These are phyloP conservation scores for Ceratobasidium sp. DNA, from an alignment of 1,284 basidiomycete species.

Conservation along the genomic window DNA sequence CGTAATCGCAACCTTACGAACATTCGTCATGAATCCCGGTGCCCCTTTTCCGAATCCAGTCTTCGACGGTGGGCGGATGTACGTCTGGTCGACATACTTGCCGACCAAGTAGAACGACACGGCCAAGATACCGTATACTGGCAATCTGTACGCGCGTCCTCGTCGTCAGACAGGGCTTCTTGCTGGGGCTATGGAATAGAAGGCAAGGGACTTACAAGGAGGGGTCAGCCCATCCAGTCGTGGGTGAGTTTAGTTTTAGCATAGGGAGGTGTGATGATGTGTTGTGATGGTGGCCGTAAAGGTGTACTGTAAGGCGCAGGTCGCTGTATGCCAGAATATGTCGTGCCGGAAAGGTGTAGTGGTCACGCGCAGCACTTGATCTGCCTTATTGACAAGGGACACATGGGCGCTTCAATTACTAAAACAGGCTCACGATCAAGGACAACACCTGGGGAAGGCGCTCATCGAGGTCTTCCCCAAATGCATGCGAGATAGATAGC, in stretches of 20 bases:
- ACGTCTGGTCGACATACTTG: constrained; percentile 40
- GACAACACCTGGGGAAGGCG: too few species aligned
- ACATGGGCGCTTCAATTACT: too few species aligned
- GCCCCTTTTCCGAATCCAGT: constrained; percentile 43
- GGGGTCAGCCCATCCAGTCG: constrained; percentile 6
- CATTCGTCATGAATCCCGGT: constrained; percentile 42
- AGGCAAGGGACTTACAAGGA: constrained; percentile 4
- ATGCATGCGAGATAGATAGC: too few species aligned
- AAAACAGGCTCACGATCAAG: too few species aligned
- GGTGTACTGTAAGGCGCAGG: too few species aligned
- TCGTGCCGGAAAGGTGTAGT: too few species aligned
- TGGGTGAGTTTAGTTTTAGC: constrained; percentile 10
- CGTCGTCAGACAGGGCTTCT: neutral
- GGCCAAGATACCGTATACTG: constrained; percentile 32
- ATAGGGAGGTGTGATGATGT: too few species aligned
- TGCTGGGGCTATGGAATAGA: neutral
- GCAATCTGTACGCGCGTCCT: neutral
- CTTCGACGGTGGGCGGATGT: constrained; percentile 41
- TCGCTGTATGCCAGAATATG: too few species aligned
- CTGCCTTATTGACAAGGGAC: too few species aligned
- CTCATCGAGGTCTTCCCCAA: too few species aligned
- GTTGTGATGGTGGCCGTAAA: too few species aligned
- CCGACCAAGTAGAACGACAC: constrained; percentile 19
- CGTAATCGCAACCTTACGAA: constrained; percentile 35
- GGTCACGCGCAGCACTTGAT: too few species aligned